Percentiles rank a stretch among this genome's conserved stretches.
These are phyloP conservation scores for Camellia lanceoleosa DNA, from an alignment of 148 eudicot species.

Conservation along the genomic window DNA sequence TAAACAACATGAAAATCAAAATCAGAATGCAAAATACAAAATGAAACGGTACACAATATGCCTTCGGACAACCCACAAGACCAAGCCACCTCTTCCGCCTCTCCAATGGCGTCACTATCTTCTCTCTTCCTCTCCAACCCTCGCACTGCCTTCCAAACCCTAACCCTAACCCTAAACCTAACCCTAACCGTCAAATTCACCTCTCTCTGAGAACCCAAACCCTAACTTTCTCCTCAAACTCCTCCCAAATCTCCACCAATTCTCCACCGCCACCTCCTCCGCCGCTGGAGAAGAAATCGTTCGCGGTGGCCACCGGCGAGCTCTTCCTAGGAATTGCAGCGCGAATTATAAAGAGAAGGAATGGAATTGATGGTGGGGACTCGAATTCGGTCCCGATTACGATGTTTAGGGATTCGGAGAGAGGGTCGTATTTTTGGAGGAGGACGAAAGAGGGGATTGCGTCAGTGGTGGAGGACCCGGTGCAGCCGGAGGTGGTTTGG, in stretches of 20 bases:
- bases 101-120: slow-evolving; percentile 31
- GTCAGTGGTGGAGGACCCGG: slow-evolving; percentile 56
- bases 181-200: slow-evolving; percentile 24
- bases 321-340: slow-evolving; percentile 76
- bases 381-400: slow-evolving; percentile 15
- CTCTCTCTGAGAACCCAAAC: slow-evolving; percentile 13
- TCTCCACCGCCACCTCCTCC: slow-evolving; percentile 24
- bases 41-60: background rate
- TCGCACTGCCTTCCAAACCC: slow-evolving; percentile 22
- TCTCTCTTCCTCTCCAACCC: slow-evolving; percentile 27
- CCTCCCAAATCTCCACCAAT: slow-evolving; percentile 20
- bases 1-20: no score
- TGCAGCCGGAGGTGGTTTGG: slow-evolving; percentile 76
- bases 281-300: slow-evolving; percentile 51
- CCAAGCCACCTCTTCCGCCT: slow-evolving; percentile 5
- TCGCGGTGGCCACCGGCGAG: slow-evolving; percentile 79
- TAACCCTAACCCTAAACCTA: slow-evolving; percentile 20
- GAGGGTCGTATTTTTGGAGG: slow-evolving; percentile 28
- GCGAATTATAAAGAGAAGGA: slow-evolving; percentile 33
- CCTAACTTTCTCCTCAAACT: slow-evolving; percentile 30
- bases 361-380: background rate
- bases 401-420: slow-evolving; percentile 31
- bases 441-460: slow-evolving; percentile 44
- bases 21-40: no score
- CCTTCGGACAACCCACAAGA: background rate